Evolutionary conservation across 1,139 yeast species (phyloP), one percentile per base, ranked within the genome.

Genomic region (Taphrina sp.): DNA sequence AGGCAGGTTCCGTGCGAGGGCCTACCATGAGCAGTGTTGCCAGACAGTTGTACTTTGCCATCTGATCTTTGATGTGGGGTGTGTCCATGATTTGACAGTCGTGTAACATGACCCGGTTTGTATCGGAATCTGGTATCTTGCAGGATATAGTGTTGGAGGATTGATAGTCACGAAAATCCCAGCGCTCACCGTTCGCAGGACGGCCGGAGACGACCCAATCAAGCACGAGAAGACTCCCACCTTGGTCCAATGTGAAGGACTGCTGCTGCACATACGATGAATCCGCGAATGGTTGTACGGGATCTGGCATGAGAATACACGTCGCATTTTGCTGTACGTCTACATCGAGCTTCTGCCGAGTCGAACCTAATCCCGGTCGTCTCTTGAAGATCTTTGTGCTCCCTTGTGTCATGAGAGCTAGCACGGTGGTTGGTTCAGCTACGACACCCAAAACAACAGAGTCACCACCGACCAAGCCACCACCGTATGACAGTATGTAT

Each of bases 391-490:
- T 52, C 42, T 57, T 57, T 10, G 59, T 57, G 16, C 51, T 38
- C 12, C 59, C 59, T 33, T 57, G 59, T 2, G 58, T 57, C 31
- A 52, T 35, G 17, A 57, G 33, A 8, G 58, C 47, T 8, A 57
- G 41, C 19, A 43, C 38, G 7, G 54, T 41, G 24, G 34, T 28
- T 12, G 57, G 35, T 28, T 49, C 55, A 3, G 53, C 7, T 3
- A 19, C 10, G 16, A 46, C 53, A 8, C 29, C n/a, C 5, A 57
- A 38, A 2, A 14, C 38, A 10, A 57, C 46, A 10, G 37, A 26
- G 24, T 57, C 59, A 7, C 59, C 59, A 10, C 58, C 57, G 42
- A 57, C 59, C 23, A 57, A 51, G 3, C 59, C 59, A 16, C 59
- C 59, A 5, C 59, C 59, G 26, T 57, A 57, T 29, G 54, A 52